These are phyloP conservation scores for Trichoderma parareesei DNA, from an alignment of 495 filamentous ascomycete genomes.

Conservation along the genomic window DNA sequence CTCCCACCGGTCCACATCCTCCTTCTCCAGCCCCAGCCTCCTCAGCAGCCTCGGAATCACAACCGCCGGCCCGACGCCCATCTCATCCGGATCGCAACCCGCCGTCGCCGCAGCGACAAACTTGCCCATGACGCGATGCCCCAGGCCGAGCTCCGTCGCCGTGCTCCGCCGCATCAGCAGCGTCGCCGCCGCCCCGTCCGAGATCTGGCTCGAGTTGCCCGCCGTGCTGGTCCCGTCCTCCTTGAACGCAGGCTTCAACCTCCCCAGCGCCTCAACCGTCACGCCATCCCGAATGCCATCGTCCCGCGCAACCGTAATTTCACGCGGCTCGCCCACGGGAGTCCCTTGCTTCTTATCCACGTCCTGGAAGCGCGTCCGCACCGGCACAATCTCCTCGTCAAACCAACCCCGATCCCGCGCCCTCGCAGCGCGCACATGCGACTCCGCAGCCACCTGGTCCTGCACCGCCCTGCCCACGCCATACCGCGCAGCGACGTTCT, in stretches of 20 bases:
- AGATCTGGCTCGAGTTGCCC: slow-evolving; percentile 80
- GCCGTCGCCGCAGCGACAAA: slow-evolving; percentile 67
- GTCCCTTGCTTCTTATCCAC: slow-evolving; percentile 52
- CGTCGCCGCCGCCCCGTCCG: slow-evolving; percentile 77
- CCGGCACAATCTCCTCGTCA: slow-evolving; percentile 68
- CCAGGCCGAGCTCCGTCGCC: slow-evolving; percentile 65
- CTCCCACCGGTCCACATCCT: slow-evolving; percentile 85
- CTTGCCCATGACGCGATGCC: slow-evolving; percentile 61
- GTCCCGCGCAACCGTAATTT: slow-evolving; percentile 57
- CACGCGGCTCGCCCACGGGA: slow-evolving; percentile 39
- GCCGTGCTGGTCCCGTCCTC: slow-evolving; percentile 67
- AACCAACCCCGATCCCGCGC: slow-evolving; percentile 66
- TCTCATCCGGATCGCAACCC: slow-evolving; percentile 81
- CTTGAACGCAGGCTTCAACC: slow-evolving; percentile 80
- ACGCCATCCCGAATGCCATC: slow-evolving; percentile 70
- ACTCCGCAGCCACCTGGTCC: slow-evolving; percentile 71
- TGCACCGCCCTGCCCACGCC: slow-evolving; percentile 66
- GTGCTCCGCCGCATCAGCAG: slow-evolving; percentile 78
- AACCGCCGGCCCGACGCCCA: slow-evolving; percentile 82
- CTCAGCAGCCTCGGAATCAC: slow-evolving; percentile 75
- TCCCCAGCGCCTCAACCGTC: slow-evolving; percentile 59
- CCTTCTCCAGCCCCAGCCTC: slow-evolving; percentile 51
- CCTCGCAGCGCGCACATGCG: slow-evolving; percentile 59
- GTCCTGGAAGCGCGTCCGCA: slow-evolving; percentile 57
- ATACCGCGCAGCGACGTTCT: slow-evolving; percentile 80